Evolutionary conservation across 2,329 filamentous ascomycete species (phyloP).

Genomic region (Xylogone sp.): DNA sequence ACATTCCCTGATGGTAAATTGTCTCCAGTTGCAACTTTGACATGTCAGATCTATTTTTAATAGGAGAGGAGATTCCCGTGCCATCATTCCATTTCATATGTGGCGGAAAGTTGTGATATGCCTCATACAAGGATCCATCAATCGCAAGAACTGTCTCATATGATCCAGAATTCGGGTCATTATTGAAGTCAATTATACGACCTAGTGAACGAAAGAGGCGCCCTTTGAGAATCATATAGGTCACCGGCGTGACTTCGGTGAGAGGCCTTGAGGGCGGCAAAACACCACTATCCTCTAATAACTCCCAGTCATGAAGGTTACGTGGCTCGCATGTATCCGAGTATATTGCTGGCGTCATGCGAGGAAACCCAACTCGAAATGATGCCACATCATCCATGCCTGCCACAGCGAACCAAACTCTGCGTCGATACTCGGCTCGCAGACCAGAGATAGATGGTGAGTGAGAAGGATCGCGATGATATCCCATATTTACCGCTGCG

Average conservation of each 20-base stretch:
- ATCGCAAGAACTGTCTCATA: constrained; percentile 61
- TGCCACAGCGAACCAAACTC: constrained; percentile 65
- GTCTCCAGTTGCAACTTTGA: constrained; percentile 68
- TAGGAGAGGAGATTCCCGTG: constrained; percentile 29
- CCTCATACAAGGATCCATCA: constrained; percentile 54
- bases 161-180: constrained; percentile 43
- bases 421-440: constrained; percentile 69
- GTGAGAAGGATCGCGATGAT: constrained; percentile 74
- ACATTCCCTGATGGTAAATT: constrained; percentile 80
- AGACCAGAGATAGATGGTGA: constrained; percentile 69
- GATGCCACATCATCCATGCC: constrained; percentile 73
- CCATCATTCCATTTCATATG: constrained; percentile 67
- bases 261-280: constrained; percentile 63
- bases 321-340: constrained; percentile 70
- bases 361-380: constrained; percentile 55
- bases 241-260: constrained; percentile 69
- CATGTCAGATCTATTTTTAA: constrained; percentile 57
- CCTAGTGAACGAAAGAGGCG: constrained; percentile 64
- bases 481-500: constrained; percentile 46
- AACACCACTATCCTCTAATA: constrained; percentile 60
- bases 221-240: constrained; percentile 73
- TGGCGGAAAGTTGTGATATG: constrained; percentile 65
- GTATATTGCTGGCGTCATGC: constrained; percentile 67
- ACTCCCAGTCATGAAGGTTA: constrained; percentile 76
- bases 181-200: constrained; percentile 61